These are phyloP conservation scores for Akanthomyces lecanii DNA, from an alignment of 2,329 filamentous ascomycete species.

Conservation along the genomic window DNA sequence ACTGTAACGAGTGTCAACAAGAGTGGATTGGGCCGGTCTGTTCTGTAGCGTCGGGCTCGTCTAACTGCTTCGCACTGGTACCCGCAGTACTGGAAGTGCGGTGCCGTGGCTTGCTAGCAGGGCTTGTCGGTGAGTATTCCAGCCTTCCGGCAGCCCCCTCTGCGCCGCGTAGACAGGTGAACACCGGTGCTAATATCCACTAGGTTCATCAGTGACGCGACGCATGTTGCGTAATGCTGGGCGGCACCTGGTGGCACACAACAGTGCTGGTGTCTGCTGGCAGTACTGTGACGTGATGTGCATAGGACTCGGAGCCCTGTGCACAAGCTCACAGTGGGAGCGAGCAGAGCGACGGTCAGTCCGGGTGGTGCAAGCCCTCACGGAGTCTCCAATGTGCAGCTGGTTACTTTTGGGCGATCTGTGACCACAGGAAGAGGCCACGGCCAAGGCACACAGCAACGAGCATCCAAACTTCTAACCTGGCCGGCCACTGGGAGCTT, in stretches of 20 bases:
- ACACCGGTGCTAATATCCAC: not conserved
- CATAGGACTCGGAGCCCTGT: not conserved
- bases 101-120: not conserved
- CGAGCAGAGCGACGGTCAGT: not conserved
- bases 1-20: not conserved
- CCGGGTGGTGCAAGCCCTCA: not conserved
- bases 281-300: not conserved
- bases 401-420: not conserved
- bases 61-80: not conserved
- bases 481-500: not conserved
- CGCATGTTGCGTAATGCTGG: constrained; percentile 6
- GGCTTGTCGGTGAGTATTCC: constrained; percentile 10
- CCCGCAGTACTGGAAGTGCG: too few species aligned
- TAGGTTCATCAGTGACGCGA: not conserved
- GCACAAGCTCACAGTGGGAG: not conserved
- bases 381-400: not conserved
- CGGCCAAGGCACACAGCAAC: not conserved
- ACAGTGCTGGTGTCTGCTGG: not conserved
- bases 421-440: not conserved
- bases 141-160: not conserved
- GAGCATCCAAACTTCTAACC: not conserved
- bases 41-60: not conserved
- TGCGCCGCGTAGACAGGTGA: not conserved
- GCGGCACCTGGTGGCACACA: not conserved
- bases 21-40: not conserved